These are phyloP conservation scores for Picocystis salinarum DNA, from an alignment of 139 green algal species.

Conservation along the genomic window DNA sequence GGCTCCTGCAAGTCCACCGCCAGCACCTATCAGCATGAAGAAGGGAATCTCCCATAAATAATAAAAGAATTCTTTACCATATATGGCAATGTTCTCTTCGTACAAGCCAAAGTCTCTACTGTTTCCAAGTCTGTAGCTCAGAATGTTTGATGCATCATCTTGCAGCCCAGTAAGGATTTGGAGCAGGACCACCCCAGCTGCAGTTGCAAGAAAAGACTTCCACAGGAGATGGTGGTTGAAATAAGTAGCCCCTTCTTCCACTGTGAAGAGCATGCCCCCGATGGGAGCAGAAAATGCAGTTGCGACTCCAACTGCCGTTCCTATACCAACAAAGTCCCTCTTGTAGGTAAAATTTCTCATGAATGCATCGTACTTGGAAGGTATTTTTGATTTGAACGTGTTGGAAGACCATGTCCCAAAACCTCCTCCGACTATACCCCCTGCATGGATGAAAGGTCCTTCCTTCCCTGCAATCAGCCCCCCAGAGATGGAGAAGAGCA, in stretches of 20 bases:
- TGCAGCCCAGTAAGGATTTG: slow-evolving; percentile 21
- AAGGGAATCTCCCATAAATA: slow-evolving; percentile 41
- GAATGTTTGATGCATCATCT: slow-evolving; percentile 10
- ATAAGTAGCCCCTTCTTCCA: slow-evolving; percentile 27
- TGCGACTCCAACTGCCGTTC: slow-evolving; percentile 23
- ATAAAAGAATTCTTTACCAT: slow-evolving; percentile 27
- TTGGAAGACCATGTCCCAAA: slow-evolving; percentile 16
- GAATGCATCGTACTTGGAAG: background rate
- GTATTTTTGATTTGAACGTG: slow-evolving; percentile 1
- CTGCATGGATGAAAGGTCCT: slow-evolving; percentile 57
- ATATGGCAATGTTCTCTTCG: slow-evolving; percentile 25
- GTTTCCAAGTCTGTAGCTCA: slow-evolving; percentile 20
- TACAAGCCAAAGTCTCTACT: slow-evolving; percentile 36
- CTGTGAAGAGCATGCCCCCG: slow-evolving; percentile 42
- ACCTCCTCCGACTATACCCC: slow-evolving; percentile 40
- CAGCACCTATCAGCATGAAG: slow-evolving; percentile 32
- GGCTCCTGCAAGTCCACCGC: slow-evolving; percentile 24
- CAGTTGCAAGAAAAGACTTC: background rate
- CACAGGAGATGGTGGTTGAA: background rate
- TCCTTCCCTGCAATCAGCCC: slow-evolving; percentile 61
- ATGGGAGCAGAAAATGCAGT: slow-evolving; percentile 45
- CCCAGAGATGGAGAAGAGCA: slow-evolving; percentile 42
- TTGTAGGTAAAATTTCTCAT: background rate
- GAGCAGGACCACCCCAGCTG: slow-evolving; percentile 13
- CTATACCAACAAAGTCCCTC: too few relatives aligned